Base-by-base conservation (phyloP, 2,329 filamentous ascomycete genomes). In the Colletotrichum destructivum region DNA sequence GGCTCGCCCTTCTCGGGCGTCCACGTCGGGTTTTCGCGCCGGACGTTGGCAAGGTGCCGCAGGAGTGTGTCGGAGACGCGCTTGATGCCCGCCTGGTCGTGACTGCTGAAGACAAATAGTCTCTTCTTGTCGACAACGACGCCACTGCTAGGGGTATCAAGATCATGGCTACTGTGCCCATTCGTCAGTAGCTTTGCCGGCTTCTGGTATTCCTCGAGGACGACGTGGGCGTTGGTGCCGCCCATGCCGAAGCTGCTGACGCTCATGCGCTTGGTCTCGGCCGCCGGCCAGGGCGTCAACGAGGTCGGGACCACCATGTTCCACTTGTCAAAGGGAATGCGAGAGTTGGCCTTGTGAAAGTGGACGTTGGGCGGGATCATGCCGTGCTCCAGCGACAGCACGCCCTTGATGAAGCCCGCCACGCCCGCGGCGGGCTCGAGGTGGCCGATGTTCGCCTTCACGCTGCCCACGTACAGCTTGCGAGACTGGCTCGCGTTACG, bases 381-480 rank as follows among this genome's bases (percentile, higher is more conserved):
- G 46, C 62, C 62, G 21, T 66, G 31, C 6, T 70, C 62, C 46
- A 70, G n/a, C 2, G 62, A 35, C 11, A 66, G 23, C 2, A 70
- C 52, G 4, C 54, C 69, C 21, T 63, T 59, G 2, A 72, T 51
- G 2, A 72, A 26, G 6, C 69, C 69, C 0, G 66, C 65, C 3
- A 72, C 57, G 15, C 69, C 65, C 0, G 69, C 65, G 1, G 57
- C 59, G 1, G 64, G 26, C 51, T 72, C 65, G 7, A 61, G 51
- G 0, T 72, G 69, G 23, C 69, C 69, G 1, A 72, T 62, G 16
- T 69, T 72, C 1, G 69, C n/a, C 40, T 72, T 72, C 76, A 44
- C 78, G 75, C 65, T 67, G 38, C 65, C 65, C 1, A 67, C 38
- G 2, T 31, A 67, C 6, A 67, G 26, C 47, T 62, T 67, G 15